Evolutionary conservation across 2,329 filamentous ascomycete genomes (phyloP).

Genomic region (Aspergillus sergii): DNA sequence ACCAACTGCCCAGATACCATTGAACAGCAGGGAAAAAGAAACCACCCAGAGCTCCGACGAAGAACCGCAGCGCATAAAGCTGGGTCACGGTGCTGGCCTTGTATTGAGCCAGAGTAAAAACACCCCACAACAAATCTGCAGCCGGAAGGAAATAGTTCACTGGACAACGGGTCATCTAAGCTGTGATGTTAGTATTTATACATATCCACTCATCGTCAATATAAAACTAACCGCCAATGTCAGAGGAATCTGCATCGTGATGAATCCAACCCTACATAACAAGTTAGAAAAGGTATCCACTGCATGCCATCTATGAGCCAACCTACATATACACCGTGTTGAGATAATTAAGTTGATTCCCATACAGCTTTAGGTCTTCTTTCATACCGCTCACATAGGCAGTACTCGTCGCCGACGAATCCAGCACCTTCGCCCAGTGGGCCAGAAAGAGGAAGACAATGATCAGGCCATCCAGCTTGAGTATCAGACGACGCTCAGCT

Average conservation of each 20-base stretch:
- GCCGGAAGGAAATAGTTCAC: slow-evolving; percentile 7
- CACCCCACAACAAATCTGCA: slow-evolving; percentile 4
- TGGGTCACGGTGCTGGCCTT: slow-evolving; percentile 23
- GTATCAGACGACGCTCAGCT: slow-evolving; percentile 1
- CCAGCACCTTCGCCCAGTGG: slow-evolving; percentile 8
- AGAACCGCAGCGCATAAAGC: slow-evolving; percentile 37
- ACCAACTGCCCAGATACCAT: slow-evolving; percentile 28
- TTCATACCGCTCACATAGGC: slow-evolving; percentile 28
- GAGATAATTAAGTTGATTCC: slow-evolving; percentile 27
- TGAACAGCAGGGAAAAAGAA: slow-evolving; percentile 34
- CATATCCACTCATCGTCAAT: not conserved
- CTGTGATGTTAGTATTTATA: not conserved
- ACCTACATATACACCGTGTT: slow-evolving; percentile 16
- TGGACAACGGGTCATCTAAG: slow-evolving; percentile 6
- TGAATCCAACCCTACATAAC: slow-evolving; percentile 2
- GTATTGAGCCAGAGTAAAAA: slow-evolving; percentile 4
- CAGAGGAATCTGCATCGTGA: slow-evolving; percentile 6
- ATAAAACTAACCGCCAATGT: not conserved
- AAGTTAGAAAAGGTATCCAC: not conserved
- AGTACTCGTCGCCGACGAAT: slow-evolving; percentile 23
- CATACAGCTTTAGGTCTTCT: slow-evolving; percentile 23
- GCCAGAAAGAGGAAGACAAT: slow-evolving; percentile 8
- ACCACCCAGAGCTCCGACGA: slow-evolving; percentile 36
- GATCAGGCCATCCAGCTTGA: slow-evolving; percentile 5
- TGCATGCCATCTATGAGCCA: too few species aligned